phyloP scores from a whole-genome alignment of 176 grass and related monocot species.

The Zea mays region Zm-B73-REFERENCE-NAM-5.0 NC_050096.1:77604001-77604500 shows the following conservation, averaged over 20 bases:
- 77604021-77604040: constrained; percentile 7
- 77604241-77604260: too few relatives aligned
- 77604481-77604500: neutral
- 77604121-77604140: too few relatives aligned
- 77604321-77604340: too few relatives aligned
- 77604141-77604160: too few relatives aligned
- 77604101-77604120: neutral
- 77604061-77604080: neutral
- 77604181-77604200: too few relatives aligned
- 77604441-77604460: neutral
- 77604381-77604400: neutral
- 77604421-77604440: neutral
- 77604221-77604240: too few relatives aligned
- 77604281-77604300: too few relatives aligned
- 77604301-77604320: too few relatives aligned
- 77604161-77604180: too few relatives aligned
- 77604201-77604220: too few relatives aligned
- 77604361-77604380: neutral
- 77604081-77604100: neutral
- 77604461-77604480: neutral
- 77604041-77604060: constrained; percentile 14
- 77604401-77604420: neutral
- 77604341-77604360: too few relatives aligned
- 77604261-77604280: too few relatives aligned
- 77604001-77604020: constrained; percentile 13